Evolutionary conservation across 106 monocot species (phyloP).

Genomic region (Xerophyta viscosa): DNA sequence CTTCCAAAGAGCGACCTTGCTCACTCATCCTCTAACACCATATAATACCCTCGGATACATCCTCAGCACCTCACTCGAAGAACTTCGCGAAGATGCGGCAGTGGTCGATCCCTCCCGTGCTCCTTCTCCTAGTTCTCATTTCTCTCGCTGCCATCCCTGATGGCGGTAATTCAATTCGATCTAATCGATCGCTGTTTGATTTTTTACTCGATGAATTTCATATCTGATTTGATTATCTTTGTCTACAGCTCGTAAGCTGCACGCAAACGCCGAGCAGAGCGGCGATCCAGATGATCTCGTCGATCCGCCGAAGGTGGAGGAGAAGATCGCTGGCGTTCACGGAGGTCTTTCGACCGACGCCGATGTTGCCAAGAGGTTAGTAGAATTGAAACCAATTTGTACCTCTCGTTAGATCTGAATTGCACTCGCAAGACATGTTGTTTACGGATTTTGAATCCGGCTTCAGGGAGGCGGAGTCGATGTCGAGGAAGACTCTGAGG

Average conservation of each 20-base stretch:
- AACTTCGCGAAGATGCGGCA: too few species aligned
- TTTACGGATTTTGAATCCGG: background rate
- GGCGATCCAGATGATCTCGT: conserved; percentile 59
- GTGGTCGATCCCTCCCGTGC: conserved; percentile 44
- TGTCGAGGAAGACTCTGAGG: conserved; percentile 52
- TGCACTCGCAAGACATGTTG: background rate
- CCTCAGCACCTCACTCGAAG: background rate
- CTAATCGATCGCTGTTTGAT: background rate
- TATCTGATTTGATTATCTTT: conserved; percentile 14
- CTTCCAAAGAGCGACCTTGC: too few species aligned
- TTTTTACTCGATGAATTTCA: background rate
- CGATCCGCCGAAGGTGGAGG: conserved; percentile 93
- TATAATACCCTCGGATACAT: too few species aligned
- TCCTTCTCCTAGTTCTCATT: conserved; percentile 31
- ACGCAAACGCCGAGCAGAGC: conserved; percentile 66
- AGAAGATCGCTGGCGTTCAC: conserved; percentile 83
- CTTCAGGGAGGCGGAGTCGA: conserved; percentile 66
- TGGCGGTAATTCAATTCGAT: conserved; percentile 48
- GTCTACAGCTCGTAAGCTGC: conserved; percentile 52
- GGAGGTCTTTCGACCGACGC: conserved; percentile 84
- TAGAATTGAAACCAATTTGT: background rate
- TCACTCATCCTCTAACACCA: too few species aligned
- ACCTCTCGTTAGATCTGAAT: too few species aligned
- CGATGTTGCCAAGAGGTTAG: conserved; percentile 82
- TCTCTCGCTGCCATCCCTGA: conserved; percentile 45